Conservation (phyloP, 2,329 filamentous ascomycete genomes). For the Botrytis medusae region DNA sequence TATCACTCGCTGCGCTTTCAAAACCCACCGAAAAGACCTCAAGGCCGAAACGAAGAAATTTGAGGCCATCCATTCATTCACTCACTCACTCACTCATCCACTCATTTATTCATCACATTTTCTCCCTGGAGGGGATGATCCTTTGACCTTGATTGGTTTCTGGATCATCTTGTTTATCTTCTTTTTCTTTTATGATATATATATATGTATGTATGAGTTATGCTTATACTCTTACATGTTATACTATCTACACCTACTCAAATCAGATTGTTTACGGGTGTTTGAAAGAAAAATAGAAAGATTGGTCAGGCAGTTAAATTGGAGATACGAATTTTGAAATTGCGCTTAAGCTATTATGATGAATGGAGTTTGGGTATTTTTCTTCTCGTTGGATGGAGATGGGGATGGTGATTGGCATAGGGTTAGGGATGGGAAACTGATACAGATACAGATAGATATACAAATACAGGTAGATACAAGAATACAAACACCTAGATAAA, state of each 20-base stretch:
- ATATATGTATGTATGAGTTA: background rate
- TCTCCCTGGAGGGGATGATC: background rate
- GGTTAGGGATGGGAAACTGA: background rate
- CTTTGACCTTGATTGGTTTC: background rate
- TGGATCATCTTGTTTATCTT: background rate
- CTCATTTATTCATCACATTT: background rate
- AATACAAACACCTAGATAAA: background rate
- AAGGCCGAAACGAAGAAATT: background rate
- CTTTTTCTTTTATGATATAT: background rate
- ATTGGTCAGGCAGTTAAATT: background rate
- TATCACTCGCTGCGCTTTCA: background rate
- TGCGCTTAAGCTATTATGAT: background rate
- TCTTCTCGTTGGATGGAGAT: background rate
- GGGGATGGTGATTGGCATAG: background rate
- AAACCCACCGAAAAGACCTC: background rate
- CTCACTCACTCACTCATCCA: background rate
- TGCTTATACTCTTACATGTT: background rate
- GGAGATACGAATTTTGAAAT: background rate
- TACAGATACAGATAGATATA: background rate
- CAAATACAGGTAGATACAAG: background rate
- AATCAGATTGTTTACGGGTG: background rate
- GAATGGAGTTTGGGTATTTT: background rate
- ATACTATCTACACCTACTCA: background rate
- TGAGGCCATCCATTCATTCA: background rate
- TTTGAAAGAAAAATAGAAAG: background rate